A percentile compares a stretch with the other conserved stretches of the same genome.
Conservation (phyloP, 352 stramenopile genomes). For the Phytophthora capsici region DNA sequence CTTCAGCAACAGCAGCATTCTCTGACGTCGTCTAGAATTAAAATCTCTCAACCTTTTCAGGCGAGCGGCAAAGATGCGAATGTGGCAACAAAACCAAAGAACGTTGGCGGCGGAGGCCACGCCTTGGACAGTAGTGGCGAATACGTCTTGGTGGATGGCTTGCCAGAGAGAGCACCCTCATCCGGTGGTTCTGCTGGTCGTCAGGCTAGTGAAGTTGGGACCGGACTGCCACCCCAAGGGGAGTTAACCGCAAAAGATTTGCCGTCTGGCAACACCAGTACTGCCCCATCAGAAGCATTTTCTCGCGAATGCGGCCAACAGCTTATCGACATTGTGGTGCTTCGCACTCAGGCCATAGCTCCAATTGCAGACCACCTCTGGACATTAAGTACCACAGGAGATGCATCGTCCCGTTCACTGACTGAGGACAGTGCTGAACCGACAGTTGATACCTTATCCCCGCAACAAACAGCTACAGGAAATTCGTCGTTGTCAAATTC, state of each 20-base stretch:
- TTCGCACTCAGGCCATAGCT: constrained; percentile 69
- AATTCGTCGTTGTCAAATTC: constrained; percentile 30
- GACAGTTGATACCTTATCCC: constrained; percentile 20
- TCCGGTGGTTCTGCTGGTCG: constrained; percentile 4
- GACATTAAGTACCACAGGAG: constrained; percentile 46
- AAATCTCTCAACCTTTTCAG: constrained; percentile 9
- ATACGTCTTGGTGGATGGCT: constrained; percentile 70
- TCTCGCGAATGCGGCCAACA: constrained; percentile 62
- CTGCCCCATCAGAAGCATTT: constrained; percentile 16
- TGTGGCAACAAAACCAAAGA: constrained; percentile 26
- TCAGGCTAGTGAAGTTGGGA: constrained; percentile 7
- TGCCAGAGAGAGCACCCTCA: constrained; percentile 34
- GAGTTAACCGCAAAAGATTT: constrained; percentile 15
- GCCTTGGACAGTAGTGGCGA: constrained; percentile 65
- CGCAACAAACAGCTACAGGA: constrained; percentile 16
- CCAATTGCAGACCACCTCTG: constrained; percentile 71
- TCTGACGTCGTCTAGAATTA: constrained; percentile 25
- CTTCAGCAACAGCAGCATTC: constrained; percentile 35
- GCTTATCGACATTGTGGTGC: constrained; percentile 67
- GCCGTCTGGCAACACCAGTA: background rate
- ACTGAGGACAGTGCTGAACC: constrained; percentile 9
- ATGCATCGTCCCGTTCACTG: background rate
- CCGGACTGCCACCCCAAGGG: background rate
- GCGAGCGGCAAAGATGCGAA: constrained; percentile 10
- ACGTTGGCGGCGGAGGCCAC: constrained; percentile 9